Evolutionary conservation across 768 basidiomycete species (phyloP).

Genomic region (Ramaria rubella): DNA sequence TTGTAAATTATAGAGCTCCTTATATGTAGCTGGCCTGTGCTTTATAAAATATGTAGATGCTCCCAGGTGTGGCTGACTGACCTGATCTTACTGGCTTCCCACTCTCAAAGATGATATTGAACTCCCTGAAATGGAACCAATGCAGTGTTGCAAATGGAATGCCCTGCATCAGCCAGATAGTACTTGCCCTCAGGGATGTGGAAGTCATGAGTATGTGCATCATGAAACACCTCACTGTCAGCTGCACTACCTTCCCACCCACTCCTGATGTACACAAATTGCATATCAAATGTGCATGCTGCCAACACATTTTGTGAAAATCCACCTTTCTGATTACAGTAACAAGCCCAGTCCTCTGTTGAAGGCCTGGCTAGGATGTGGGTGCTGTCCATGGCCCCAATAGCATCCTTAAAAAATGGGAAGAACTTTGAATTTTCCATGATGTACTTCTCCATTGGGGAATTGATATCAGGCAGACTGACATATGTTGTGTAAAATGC

Average conservation of each 20-base stretch:
- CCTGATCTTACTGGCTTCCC: not conserved
- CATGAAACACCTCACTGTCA: slow-evolving; percentile 21
- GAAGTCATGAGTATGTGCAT: slow-evolving; percentile 21
- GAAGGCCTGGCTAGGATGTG: slow-evolving; percentile 20
- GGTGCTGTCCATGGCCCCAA: too few species aligned
- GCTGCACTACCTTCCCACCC: too few species aligned
- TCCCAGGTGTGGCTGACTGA: not conserved
- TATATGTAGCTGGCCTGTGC: slow-evolving; percentile 14
- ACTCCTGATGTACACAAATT: slow-evolving; percentile 24
- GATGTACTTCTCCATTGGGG: too few species aligned
- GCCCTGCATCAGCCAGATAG: too few species aligned
- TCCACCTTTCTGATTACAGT: slow-evolving; percentile 20
- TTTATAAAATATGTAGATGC: not conserved
- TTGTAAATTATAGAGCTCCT: too few species aligned
- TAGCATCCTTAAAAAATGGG: too few species aligned
- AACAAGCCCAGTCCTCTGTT: slow-evolving; percentile 13
- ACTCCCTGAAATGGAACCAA: slow-evolving; percentile 13
- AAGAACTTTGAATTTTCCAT: too few species aligned
- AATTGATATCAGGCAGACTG: too few species aligned
- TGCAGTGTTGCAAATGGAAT: not conserved
- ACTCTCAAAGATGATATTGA: slow-evolving; percentile 14
- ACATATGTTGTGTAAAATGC: too few species aligned
- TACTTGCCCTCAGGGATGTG: too few species aligned
- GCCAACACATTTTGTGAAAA: slow-evolving; percentile 27
- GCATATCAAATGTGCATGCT: slow-evolving; percentile 18